Evolutionary conservation across 2,329 filamentous ascomycete genomes (phyloP), one percentile per base, ranked within the genome.

Genomic region (Colletotrichum cereale): DNA sequence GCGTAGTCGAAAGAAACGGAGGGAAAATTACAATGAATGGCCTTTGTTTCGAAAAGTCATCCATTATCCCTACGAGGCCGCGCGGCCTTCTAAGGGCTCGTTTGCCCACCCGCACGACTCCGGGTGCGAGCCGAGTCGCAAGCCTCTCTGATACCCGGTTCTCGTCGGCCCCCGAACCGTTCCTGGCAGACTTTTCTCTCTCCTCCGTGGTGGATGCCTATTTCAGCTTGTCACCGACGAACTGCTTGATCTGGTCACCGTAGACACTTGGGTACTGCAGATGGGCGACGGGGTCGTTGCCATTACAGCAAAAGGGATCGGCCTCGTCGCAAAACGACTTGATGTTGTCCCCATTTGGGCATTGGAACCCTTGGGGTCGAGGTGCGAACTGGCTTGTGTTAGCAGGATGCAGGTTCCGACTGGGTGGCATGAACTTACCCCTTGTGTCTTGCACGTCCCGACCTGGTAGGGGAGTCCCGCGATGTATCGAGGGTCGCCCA

Each of bases 221-320:
- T 47, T 60, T 68, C 21, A 71, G 65, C 48, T 68, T 71, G 38
- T 64, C 58, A 38, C 57, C 60, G 18, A 71, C 65, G 31, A 71
- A 71, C 58, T 71, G 68, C 53, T 68, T 71, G 29, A 71, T 71
- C 53, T 71, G 65, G 58, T 71, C 53, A n/a, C 70, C 70, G 42
- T 72, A 72, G 48, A 70, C 38, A 34, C 47, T 71, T 5, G 67
- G 61, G 34, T 72, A 72, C 36, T 72, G 70, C 4, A 70, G 86
- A 77, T 91, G 89, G 2, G 84, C 84, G 65, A 83, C 82, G 4
- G 82, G 80, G 70, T 90, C 82, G 75, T 80, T 89, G 44, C 89
- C 89, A 34, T 84, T 89, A 81, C 88, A 90, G 83, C 89, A 91
- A 80, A 90, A 91, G 0, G 88, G 88, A 73, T 91, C 89, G 1